phyloP scores from a whole-genome alignment of 139 green algal genomes.

The Picochlorum sp. region DNA sequence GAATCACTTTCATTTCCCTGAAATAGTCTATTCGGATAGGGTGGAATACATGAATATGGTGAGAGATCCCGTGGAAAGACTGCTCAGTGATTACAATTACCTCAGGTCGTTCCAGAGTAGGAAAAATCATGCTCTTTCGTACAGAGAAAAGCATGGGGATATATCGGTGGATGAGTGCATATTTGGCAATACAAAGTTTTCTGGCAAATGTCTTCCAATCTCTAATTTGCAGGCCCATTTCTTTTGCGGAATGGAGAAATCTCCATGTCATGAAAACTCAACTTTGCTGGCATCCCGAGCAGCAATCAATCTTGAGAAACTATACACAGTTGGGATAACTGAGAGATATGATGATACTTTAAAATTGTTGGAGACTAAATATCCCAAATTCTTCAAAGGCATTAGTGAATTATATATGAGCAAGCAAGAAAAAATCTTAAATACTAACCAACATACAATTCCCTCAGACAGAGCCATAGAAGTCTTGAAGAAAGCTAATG shows the following conservation, averaged over 20 bases:
- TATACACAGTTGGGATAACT: constrained; percentile 1
- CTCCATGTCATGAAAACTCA: background rate
- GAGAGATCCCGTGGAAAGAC: background rate
- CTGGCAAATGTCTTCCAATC: background rate
- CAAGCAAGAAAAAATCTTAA: background rate
- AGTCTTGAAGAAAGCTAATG: background rate
- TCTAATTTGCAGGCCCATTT: background rate
- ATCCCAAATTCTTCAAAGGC: constrained; percentile 1
- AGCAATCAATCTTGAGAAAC: background rate
- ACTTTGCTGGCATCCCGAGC: background rate
- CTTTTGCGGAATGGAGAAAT: constrained; percentile 2
- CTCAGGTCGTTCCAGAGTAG: background rate
- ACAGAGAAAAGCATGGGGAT: background rate
- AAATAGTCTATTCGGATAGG: background rate
- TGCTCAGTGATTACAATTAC: background rate
- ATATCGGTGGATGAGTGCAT: constrained; percentile 1
- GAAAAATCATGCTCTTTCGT: background rate
- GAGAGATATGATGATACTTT: background rate
- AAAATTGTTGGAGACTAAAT: background rate
- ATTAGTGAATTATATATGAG: background rate
- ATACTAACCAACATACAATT: background rate
- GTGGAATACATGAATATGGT: constrained; percentile 6
- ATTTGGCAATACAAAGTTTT: background rate
- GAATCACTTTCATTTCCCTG: constrained; percentile 7
- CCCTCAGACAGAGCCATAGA: background rate